Conservation (phyloP, 1,139 yeast species). For the Chernovozyma aurita region DNA sequence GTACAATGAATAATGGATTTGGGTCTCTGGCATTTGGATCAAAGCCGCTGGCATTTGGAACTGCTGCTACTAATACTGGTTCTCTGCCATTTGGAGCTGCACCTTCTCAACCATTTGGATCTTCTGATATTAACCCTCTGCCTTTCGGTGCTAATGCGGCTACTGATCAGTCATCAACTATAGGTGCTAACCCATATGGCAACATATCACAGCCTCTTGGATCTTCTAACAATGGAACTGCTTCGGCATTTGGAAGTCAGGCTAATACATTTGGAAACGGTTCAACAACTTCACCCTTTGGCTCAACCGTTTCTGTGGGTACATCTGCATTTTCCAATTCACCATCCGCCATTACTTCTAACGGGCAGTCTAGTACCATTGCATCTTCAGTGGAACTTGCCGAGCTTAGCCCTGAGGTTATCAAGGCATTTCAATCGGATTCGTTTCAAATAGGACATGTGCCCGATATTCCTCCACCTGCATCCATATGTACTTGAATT, state of each 20-base stretch:
- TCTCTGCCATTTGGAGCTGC: conserved; percentile 10
- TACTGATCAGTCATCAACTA: conserved; percentile 9
- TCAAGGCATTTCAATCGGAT: conserved; percentile 47
- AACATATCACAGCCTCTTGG: conserved; percentile 11
- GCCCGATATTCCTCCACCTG: conserved; percentile 81
- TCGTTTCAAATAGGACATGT: conserved; percentile 60
- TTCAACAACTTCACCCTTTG: conserved; percentile 7
- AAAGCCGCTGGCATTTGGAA: conserved; percentile 11
- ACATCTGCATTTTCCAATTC: too few relatives aligned
- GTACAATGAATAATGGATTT: conserved; percentile 10
- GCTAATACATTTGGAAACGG: too few relatives aligned
- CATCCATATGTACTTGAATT: conserved; percentile 10
- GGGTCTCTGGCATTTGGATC: conserved; percentile 8
- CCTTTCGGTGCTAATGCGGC: conserved; percentile 3
- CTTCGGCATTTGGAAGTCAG: too few relatives aligned
- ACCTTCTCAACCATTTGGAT: conserved; percentile 9
- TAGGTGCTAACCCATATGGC: conserved; percentile 8
- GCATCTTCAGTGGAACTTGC: neutral
- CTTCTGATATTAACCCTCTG: neutral
- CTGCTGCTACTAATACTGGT: conserved; percentile 3
- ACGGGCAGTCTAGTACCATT: neutral
- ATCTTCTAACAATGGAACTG: conserved; percentile 6
- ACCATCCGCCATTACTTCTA: neutral
- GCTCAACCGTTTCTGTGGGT: conserved; percentile 1
- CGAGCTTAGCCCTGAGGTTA: conserved; percentile 17